A percentile compares a stretch with the other conserved stretches of the same genome.
Evolutionary conservation across 2,329 filamentous ascomycete genomes (phyloP).

Genomic region (Aspergillus quadrilineatus): DNA sequence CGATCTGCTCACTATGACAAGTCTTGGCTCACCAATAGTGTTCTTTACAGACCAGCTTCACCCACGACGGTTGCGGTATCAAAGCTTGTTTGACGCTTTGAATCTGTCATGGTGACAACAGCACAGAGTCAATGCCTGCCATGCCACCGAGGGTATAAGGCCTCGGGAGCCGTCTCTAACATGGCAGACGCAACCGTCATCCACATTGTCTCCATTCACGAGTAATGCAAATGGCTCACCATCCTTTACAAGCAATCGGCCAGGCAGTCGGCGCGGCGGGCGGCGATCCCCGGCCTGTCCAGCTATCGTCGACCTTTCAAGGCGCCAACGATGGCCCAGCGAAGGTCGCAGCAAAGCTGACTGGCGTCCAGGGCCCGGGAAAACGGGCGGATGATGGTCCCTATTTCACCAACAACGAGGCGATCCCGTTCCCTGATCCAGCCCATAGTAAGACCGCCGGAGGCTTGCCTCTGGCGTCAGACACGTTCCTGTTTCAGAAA

Average conservation of each 20-base stretch:
- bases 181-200: too few relatives aligned
- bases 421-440: slow-evolving; percentile 52
- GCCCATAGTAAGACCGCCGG: slow-evolving; percentile 55
- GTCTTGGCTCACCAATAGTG: background rate
- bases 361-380: slow-evolving; percentile 47
- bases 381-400: slow-evolving; percentile 51
- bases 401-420: slow-evolving; percentile 58
- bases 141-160: background rate
- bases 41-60: background rate
- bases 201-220: too few relatives aligned
- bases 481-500: slow-evolving; percentile 55
- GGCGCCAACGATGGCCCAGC: slow-evolving; percentile 54
- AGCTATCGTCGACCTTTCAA: slow-evolving; percentile 32
- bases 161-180: too few relatives aligned
- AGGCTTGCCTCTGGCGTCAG: slow-evolving; percentile 52
- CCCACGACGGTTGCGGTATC: background rate
- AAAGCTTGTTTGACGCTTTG: background rate
- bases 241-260: background rate
- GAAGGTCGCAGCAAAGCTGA: slow-evolving; percentile 53
- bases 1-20: background rate
- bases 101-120: background rate
- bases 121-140: background rate
- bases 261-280: slow-evolving; percentile 42
- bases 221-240: background rate
- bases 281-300: slow-evolving; percentile 39